phyloP scores from a whole-genome alignment of 2,329 filamentous ascomycete genomes.

The Xylaria multiplex region DNA sequence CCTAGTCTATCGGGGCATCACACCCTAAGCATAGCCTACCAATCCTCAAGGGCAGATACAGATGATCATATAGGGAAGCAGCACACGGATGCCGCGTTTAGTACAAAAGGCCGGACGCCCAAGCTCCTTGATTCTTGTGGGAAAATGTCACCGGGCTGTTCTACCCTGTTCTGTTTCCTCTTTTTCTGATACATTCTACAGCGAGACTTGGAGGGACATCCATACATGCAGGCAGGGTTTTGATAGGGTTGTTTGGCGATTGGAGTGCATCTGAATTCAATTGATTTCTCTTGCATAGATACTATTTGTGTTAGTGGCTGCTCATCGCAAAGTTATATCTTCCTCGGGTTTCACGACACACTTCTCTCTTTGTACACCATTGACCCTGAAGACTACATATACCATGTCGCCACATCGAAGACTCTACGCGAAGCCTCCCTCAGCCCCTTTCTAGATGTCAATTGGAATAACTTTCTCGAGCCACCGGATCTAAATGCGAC shows the following conservation, averaged over 20 bases:
- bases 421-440: background rate
- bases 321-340: slow-evolving; percentile 12
- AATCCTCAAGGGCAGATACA: slow-evolving; percentile 36
- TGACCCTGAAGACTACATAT: slow-evolving; percentile 4
- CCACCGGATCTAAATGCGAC: slow-evolving; percentile 8
- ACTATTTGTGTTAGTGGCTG: slow-evolving; percentile 17
- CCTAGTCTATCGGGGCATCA: slow-evolving; percentile 32
- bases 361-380: slow-evolving; percentile 10
- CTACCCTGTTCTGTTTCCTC: slow-evolving; percentile 41
- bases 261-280: slow-evolving; percentile 51
- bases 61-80: slow-evolving; percentile 36
- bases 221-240: slow-evolving; percentile 50
- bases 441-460: slow-evolving; percentile 12
- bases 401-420: slow-evolving; percentile 1
- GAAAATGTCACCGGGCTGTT: slow-evolving; percentile 38
- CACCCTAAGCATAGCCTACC: slow-evolving; percentile 16
- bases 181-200: slow-evolving; percentile 48
- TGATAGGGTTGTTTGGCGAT: slow-evolving; percentile 50
- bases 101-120: slow-evolving; percentile 34
- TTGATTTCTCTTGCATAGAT: slow-evolving; percentile 45
- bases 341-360: slow-evolving; percentile 19
- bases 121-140: slow-evolving; percentile 28
- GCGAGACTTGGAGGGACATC: slow-evolving; percentile 46
- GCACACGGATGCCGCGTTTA: slow-evolving; percentile 36
- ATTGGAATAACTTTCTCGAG: slow-evolving; percentile 17